A percentile compares a stretch with the other conserved stretches of the same genome.
Evolutionary conservation across 176 grass and related monocot genomes (phyloP).

Genomic region (Avena eriantha): DNA sequence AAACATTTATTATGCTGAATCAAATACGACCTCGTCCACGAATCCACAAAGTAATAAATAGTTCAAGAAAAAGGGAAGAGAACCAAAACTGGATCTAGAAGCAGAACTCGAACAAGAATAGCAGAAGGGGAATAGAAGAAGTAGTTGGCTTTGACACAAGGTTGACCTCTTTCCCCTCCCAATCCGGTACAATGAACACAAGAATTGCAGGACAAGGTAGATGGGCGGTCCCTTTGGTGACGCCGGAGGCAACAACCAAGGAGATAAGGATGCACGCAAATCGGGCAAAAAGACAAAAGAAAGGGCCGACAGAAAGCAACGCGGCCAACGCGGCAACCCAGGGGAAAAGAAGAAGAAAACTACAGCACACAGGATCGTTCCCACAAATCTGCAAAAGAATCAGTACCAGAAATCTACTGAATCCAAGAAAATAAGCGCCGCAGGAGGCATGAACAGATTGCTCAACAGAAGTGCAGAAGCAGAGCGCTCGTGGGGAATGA

Average conservation of each 20-base stretch:
- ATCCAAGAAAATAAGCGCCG: constrained; percentile 14
- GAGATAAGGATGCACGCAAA: constrained; percentile 41
- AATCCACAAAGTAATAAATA: constrained; percentile 31
- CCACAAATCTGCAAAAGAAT: background rate
- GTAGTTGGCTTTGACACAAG: constrained; percentile 29
- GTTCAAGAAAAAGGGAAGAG: constrained; percentile 26
- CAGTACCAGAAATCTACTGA: constrained; percentile 15
- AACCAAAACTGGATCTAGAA: constrained; percentile 39
- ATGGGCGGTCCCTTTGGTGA: constrained; percentile 26
- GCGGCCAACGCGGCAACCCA: constrained; percentile 35
- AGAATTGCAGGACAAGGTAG: constrained; percentile 23
- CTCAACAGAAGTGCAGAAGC: background rate
- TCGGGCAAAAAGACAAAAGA: constrained; percentile 27
- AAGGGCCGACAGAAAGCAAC: constrained; percentile 49
- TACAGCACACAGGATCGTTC: constrained; percentile 28
- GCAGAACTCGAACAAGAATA: constrained; percentile 15
- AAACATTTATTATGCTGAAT: background rate
- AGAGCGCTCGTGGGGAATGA: constrained; percentile 6
- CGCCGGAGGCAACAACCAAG: constrained; percentile 18
- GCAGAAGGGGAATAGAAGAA: background rate
- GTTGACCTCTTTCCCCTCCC: constrained; percentile 51
- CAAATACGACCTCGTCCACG: background rate
- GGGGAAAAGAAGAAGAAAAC: constrained; percentile 18
- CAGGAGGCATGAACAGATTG: background rate
- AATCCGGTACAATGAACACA: constrained; percentile 27